These are phyloP conservation scores for Phytophthora hybrid DNA, from an alignment of 352 stramenopile species.

Conservation along the genomic window DNA sequence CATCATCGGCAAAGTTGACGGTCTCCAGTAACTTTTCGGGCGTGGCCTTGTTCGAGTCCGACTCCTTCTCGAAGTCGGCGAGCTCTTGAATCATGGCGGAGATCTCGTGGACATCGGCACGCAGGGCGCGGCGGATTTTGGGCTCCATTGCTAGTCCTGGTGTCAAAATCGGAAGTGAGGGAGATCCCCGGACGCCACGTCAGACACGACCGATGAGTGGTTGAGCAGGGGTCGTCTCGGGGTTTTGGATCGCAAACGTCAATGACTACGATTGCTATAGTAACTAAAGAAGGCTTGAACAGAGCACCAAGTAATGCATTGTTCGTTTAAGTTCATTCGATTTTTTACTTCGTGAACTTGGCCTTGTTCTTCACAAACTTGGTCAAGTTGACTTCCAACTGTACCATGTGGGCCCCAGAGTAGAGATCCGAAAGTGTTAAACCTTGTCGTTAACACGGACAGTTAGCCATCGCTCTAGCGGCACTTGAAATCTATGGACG, in stretches of 20 bases:
- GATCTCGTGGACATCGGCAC: constrained; percentile 31
- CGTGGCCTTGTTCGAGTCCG: constrained; percentile 34
- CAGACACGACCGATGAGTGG: constrained; percentile 15
- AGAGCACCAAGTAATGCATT: too few relatives aligned
- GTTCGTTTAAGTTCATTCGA: too few relatives aligned
- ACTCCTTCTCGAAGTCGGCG: constrained; percentile 40
- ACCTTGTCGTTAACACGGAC: too few relatives aligned
- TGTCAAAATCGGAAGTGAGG: constrained; percentile 8
- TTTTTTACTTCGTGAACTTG: too few relatives aligned
- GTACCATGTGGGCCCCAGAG: neutral
- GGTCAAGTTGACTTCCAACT: neutral
- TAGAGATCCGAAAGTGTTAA: too few relatives aligned
- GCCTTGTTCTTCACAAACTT: too few relatives aligned
- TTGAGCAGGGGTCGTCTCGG: neutral
- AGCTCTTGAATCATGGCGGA: constrained; percentile 39
- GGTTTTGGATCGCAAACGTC: constrained; percentile 2
- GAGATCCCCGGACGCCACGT: constrained; percentile 11
- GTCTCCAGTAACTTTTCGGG: constrained; percentile 39
- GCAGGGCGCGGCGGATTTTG: constrained; percentile 35
- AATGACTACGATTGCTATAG: neutral
- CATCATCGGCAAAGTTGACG: constrained; percentile 36
- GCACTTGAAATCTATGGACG: neutral
- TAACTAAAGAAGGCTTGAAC: neutral
- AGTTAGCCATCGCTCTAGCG: too few relatives aligned
- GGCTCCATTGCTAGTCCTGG: neutral